Percentiles rank a stretch among this genome's conserved stretches.
Conservation (phyloP, 257 asterid species). For the Ilex asprella region DNA sequence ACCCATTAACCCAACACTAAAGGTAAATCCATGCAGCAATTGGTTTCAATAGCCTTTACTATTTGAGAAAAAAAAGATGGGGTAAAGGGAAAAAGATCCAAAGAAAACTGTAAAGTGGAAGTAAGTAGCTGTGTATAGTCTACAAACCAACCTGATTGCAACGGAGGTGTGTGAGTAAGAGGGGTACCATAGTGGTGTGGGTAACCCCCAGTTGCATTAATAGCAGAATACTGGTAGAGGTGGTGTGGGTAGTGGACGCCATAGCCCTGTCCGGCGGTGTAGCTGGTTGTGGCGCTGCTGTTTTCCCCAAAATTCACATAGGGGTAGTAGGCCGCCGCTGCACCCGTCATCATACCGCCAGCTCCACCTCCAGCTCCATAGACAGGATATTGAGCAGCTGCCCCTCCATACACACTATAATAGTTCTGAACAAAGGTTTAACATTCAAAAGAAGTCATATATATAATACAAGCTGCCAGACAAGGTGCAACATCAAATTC, state of each 20-base stretch:
- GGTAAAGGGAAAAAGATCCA: too few species aligned
- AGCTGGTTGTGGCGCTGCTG: conserved; percentile 30
- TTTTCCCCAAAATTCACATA: conserved; percentile 69
- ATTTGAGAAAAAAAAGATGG: too few species aligned
- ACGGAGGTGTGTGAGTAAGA: conserved; percentile 61
- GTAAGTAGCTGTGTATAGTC: too few species aligned
- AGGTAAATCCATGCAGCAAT: too few species aligned
- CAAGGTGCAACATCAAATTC: too few species aligned
- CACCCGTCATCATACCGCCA: conserved; percentile 49
- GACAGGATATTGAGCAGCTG: conserved; percentile 50
- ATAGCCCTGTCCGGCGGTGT: conserved; percentile 42
- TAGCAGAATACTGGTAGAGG: conserved; percentile 60
- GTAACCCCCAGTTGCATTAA: conserved; percentile 44
- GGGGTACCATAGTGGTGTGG: conserved; percentile 83
- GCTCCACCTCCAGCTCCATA: conserved; percentile 55
- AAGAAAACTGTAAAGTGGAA: too few species aligned
- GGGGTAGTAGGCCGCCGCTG: conserved; percentile 59
- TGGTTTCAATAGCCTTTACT: too few species aligned
- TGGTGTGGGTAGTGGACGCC: conserved; percentile 80
- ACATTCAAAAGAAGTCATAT: too few species aligned
- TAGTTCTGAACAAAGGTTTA: conserved; percentile 40
- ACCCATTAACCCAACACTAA: too few species aligned
- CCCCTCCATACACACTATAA: conserved; percentile 76
- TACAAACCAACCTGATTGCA: conserved; percentile 70
- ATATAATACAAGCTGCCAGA: too few species aligned